Evolutionary conservation across 2,329 filamentous ascomycete species (phyloP).

Genomic region (Aspergillus sclerotialis): DNA sequence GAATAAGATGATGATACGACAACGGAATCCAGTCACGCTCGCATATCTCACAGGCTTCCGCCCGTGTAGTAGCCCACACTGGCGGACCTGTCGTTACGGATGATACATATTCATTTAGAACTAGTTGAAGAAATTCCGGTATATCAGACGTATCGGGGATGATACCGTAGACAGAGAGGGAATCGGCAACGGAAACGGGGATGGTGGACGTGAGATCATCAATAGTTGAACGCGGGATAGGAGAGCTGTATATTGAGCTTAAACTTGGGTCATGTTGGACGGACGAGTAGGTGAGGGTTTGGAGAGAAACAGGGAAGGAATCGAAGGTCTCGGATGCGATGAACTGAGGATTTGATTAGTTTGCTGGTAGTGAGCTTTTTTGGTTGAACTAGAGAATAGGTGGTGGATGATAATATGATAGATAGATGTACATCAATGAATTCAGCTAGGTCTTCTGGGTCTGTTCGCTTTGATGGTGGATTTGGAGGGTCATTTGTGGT

Average conservation of each 20-base stretch:
- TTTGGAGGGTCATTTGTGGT: background rate
- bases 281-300: conserved; percentile 53
- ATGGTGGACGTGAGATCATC: conserved; percentile 48
- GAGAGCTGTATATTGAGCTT: conserved; percentile 50
- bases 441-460: conserved; percentile 65
- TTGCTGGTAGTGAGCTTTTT: background rate
- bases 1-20: conserved; percentile 81
- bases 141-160: conserved; percentile 43
- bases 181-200: conserved; percentile 57
- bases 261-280: conserved; percentile 47
- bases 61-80: conserved; percentile 52
- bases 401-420: conserved; percentile 4
- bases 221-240: conserved; percentile 47
- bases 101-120: conserved; percentile 57
- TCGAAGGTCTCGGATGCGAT: conserved; percentile 64
- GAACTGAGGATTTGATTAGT: conserved; percentile 44
- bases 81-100: conserved; percentile 56
- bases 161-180: conserved; percentile 60
- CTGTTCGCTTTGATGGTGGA: conserved; percentile 19
- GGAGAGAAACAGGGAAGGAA: conserved; percentile 55
- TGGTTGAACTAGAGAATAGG: conserved; percentile 1
- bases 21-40: conserved; percentile 65
- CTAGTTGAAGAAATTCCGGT: conserved; percentile 53
- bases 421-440: conserved; percentile 58
- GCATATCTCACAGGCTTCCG: conserved; percentile 67